Evolutionary conservation across 176 grass and related monocot species (phyloP).

Genomic region (Lolium multiflorum): DNA sequence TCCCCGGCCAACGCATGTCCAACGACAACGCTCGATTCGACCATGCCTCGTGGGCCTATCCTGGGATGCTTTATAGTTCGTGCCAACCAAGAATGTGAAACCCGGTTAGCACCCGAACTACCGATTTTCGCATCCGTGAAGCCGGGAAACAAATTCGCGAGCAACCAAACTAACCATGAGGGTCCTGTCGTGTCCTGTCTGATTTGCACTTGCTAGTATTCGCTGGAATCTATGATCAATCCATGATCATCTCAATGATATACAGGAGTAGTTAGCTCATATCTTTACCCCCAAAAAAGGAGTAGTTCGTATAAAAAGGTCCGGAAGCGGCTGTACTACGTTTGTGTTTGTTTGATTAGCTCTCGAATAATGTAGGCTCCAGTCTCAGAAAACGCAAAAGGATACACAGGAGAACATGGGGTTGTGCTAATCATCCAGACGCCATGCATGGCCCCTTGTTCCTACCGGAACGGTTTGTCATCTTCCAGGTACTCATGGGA

Average conservation of each 20-base stretch:
- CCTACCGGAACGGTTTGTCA: slow-evolving; percentile 42
- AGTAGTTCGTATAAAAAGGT: neutral
- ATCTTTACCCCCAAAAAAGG: too few species aligned
- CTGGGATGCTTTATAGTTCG: too few species aligned
- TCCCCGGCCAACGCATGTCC: too few species aligned
- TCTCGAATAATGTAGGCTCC: neutral
- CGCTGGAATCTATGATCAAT: neutral
- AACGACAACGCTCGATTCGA: too few species aligned
- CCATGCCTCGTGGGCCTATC: too few species aligned
- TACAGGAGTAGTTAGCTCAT: too few species aligned
- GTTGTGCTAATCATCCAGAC: slow-evolving; percentile 46
- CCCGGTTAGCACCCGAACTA: too few species aligned
- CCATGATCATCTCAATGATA: neutral
- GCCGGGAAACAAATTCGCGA: too few species aligned
- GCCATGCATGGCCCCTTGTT: slow-evolving; percentile 22
- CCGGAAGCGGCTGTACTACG: neutral
- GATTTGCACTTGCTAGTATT: neutral
- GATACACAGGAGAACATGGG: slow-evolving; percentile 47
- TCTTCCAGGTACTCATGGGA: slow-evolving; percentile 24
- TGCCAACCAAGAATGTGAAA: too few species aligned
- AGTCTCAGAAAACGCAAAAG: slow-evolving; percentile 26
- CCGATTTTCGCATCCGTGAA: too few species aligned
- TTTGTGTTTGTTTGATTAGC: slow-evolving; percentile 32
- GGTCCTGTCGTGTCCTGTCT: neutral
- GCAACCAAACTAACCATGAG: too few species aligned